Base-by-base conservation (phyloP, 805 yeast species). In the Wickerhamiella vanderwaltii region DNA sequence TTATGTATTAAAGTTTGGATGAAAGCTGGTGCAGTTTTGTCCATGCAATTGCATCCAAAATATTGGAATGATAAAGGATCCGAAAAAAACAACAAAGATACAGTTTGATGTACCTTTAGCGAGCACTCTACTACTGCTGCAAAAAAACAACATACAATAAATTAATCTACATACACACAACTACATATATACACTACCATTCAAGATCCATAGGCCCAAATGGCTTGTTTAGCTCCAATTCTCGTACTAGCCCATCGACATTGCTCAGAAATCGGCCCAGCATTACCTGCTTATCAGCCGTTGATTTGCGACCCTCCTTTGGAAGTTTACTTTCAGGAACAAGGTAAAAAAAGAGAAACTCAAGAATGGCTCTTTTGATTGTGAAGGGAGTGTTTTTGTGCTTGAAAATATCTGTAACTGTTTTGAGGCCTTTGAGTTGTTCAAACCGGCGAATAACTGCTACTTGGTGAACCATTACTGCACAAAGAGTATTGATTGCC, bases 311-410 rank as follows among this genome's bases (percentile, higher is more conserved):
- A 24, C 45, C 46, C 53, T 43, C 44, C 22, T 47, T 46, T 4
- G 50, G 43, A 7, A 44, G 39, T 31, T 46, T 41, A 1, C 69
- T 59, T 55, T 79, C 88, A 9, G 84, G 85, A 6, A 73, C 66
- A 43, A 80, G 58, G 52, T 80, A 79, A 54, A 79, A 77, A 43
- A 79, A 71, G 40, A 80, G 60, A 54, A 79, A 80, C 59, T 80
- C 87, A 37, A 80, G 65, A 9, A 76, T 68, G 49, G 76, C 73
- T 48, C 77, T 71, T 50, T 77, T 76, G 11, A 79, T 68, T 25
- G 67, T 67, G 50, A 75, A 75, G 31, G 71, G 52, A 3, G 69
- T 59, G 18, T 55, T 49, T 34, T 59, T 58, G 20, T 56, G 54
- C 43, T 63, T 67, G 53, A 71, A 63, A 9, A 69, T 50, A 4